Conservation (phyloP, 2,329 filamentous ascomycete species). For the Thelonectria rubi region DNA sequence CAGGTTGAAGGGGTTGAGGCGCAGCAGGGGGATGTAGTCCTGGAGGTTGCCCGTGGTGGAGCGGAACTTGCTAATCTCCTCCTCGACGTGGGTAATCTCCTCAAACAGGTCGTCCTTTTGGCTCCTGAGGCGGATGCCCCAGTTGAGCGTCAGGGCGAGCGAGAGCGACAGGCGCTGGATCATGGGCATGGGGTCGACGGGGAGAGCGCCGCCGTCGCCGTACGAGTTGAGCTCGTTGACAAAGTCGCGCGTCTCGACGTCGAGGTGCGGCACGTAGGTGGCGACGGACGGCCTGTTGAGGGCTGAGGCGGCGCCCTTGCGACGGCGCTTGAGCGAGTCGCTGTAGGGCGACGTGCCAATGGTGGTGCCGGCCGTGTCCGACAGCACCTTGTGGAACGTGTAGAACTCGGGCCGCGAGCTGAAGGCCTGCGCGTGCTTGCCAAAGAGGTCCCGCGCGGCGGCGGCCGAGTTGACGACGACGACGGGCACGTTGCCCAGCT, state of each 20-base stretch:
- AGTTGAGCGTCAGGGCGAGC: slow-evolving; percentile 72
- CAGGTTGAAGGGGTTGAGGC: slow-evolving; percentile 68
- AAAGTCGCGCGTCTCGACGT: slow-evolving; percentile 70
- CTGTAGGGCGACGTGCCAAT: slow-evolving; percentile 75
- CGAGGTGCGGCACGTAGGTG: slow-evolving; percentile 69
- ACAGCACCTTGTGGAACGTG: slow-evolving; percentile 69
- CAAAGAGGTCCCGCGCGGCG: slow-evolving; percentile 60
- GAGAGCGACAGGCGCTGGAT: slow-evolving; percentile 71
- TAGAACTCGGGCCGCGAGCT: slow-evolving; percentile 66
- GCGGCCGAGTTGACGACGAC: slow-evolving; percentile 65
- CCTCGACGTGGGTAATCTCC: slow-evolving; percentile 71
- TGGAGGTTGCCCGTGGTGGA: slow-evolving; percentile 69
- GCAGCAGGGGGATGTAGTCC: slow-evolving; percentile 67
- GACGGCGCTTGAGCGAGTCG: slow-evolving; percentile 69
- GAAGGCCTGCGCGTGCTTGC: slow-evolving; percentile 61
- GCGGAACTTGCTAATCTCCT: slow-evolving; percentile 66
- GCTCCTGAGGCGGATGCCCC: slow-evolving; percentile 67
- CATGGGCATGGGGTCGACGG: slow-evolving; percentile 73
- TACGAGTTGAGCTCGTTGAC: slow-evolving; percentile 67
- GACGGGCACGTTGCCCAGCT: slow-evolving; percentile 65
- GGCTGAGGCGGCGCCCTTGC: slow-evolving; percentile 72
- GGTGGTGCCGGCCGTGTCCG: slow-evolving; percentile 72
- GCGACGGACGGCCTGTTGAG: slow-evolving; percentile 71
- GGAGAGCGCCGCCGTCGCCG: slow-evolving; percentile 61
- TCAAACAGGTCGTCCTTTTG: slow-evolving; percentile 68